Percentiles rank a stretch among this genome's conserved stretches.
These are phyloP conservation scores for Coemansia sp. DNA, from an alignment of 192 early-diverging fungal genomes.

Conservation along the genomic window DNA sequence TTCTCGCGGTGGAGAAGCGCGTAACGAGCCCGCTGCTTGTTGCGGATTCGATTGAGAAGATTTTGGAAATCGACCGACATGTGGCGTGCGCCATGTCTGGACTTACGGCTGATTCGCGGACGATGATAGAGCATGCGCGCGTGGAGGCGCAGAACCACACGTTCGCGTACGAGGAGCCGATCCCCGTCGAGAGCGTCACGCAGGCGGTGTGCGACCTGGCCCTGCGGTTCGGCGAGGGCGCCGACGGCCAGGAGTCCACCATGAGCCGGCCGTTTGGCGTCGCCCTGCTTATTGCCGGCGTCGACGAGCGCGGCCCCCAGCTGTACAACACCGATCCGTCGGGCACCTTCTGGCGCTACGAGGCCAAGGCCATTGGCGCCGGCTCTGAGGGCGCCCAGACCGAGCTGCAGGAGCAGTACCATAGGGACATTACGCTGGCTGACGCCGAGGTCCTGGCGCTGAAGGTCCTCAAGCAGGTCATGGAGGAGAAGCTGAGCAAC, in stretches of 20 bases:
- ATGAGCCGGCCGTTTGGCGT: slow-evolving; percentile 99
- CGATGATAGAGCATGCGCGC: slow-evolving; percentile 98
- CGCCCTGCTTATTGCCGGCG: slow-evolving; percentile 95
- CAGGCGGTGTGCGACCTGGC: slow-evolving; percentile 99
- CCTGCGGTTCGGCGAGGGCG: slow-evolving; percentile 95
- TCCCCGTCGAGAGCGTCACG: slow-evolving; percentile 95
- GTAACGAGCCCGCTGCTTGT: slow-evolving; percentile 92
- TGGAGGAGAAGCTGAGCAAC: slow-evolving; percentile 99
- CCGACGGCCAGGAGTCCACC: slow-evolving; percentile 92
- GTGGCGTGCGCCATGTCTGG: slow-evolving; percentile 98
- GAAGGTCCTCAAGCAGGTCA: slow-evolving; percentile 98
- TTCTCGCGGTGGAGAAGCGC: slow-evolving; percentile 97
- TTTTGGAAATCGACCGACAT: slow-evolving; percentile 94
- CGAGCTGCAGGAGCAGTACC: slow-evolving; percentile 96
- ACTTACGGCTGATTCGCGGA: slow-evolving; percentile 92
- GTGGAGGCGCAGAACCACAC: slow-evolving; percentile 95
- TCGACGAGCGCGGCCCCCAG: slow-evolving; percentile 97
- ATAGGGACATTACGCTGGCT: slow-evolving; percentile 75
- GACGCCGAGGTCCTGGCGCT: slow-evolving; percentile 90
- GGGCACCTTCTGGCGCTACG: slow-evolving; percentile 92
- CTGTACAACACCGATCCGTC: slow-evolving; percentile 98
- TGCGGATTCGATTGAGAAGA: slow-evolving; percentile 95
- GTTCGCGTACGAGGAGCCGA: slow-evolving; percentile 93
- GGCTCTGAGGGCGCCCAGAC: slow-evolving; percentile 99
- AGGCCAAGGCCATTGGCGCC: slow-evolving; percentile 99